Conservation (phyloP, 1,284 basidiomycete species). For the Caloboletus inedulis region DNA sequence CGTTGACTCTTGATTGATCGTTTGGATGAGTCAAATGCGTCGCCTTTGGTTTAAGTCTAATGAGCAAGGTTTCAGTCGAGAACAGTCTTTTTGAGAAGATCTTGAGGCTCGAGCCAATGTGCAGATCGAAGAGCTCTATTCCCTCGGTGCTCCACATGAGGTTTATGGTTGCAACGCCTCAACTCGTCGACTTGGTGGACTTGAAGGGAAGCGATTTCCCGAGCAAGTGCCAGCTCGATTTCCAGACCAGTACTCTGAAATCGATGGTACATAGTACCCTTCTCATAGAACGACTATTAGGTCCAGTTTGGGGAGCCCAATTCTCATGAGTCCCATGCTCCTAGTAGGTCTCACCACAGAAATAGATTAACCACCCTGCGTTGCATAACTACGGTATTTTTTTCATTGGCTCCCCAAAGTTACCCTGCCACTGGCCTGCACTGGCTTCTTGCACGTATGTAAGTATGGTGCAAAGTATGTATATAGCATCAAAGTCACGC, state of each 20-base stretch:
- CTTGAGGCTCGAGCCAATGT: background rate
- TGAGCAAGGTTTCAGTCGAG: background rate
- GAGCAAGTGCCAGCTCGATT: background rate
- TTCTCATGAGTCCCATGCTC: background rate
- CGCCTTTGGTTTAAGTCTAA: background rate
- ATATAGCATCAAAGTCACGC: background rate
- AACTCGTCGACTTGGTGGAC: background rate
- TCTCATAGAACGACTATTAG: too few relatives aligned
- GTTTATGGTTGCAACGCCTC: background rate
- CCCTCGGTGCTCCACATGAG: background rate
- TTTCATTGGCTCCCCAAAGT: conserved; percentile 3
- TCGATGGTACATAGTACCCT: background rate
- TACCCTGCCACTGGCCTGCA: background rate
- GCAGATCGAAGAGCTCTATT: background rate
- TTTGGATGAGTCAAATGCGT: background rate
- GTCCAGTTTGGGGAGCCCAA: too few relatives aligned
- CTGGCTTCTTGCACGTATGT: conserved; percentile 4
- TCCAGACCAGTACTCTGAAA: background rate
- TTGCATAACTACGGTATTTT: background rate
- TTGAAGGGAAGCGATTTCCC: background rate
- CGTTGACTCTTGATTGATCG: background rate
- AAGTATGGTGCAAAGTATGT: background rate
- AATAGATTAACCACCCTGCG: background rate
- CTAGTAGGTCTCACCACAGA: background rate
- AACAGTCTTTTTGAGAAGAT: background rate